These are phyloP conservation scores for Colletotrichum eremochloae DNA, from an alignment of 2,329 filamentous ascomycete genomes.

Conservation along the genomic window DNA sequence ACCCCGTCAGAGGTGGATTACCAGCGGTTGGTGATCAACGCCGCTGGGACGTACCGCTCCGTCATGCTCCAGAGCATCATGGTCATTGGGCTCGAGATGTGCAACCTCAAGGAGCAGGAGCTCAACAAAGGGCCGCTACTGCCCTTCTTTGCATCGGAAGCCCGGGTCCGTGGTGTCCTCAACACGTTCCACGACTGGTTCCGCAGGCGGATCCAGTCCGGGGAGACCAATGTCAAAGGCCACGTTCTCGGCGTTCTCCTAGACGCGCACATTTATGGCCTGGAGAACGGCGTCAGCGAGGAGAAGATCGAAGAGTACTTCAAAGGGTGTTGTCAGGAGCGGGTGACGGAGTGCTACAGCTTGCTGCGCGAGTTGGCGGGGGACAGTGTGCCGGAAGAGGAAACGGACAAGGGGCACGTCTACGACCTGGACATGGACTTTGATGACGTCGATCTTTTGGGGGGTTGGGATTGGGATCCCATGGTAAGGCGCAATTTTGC, in stretches of 20 bases:
- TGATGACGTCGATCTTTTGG: slow-evolving; percentile 43
- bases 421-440: slow-evolving; percentile 38
- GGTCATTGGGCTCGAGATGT: slow-evolving; percentile 60
- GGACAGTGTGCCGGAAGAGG: slow-evolving; percentile 30
- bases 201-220: slow-evolving; percentile 53
- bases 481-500: slow-evolving; percentile 50
- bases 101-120: slow-evolving; percentile 60
- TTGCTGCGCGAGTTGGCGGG: slow-evolving; percentile 53
- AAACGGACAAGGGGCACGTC: slow-evolving; percentile 15
- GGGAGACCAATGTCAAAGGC: slow-evolving; percentile 60
- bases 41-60: slow-evolving; percentile 58
- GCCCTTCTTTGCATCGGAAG: slow-evolving; percentile 50
- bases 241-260: slow-evolving; percentile 53
- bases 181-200: slow-evolving; percentile 50
- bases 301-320: slow-evolving; percentile 51
- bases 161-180: slow-evolving; percentile 51
- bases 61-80: slow-evolving; percentile 56
- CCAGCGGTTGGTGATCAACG: slow-evolving; percentile 55
- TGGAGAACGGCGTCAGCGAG: slow-evolving; percentile 48
- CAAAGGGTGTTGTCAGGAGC: slow-evolving; percentile 46
- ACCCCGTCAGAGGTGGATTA: slow-evolving; percentile 48
- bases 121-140: slow-evolving; percentile 48
- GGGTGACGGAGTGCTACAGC: slow-evolving; percentile 48
- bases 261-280: slow-evolving; percentile 52
- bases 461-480: slow-evolving; percentile 49